A percentile compares a stretch with the other conserved stretches of the same genome.
Evolutionary conservation across 495 filamentous ascomycete species (phyloP).

Genomic region (Clavariopsis aquatica): DNA sequence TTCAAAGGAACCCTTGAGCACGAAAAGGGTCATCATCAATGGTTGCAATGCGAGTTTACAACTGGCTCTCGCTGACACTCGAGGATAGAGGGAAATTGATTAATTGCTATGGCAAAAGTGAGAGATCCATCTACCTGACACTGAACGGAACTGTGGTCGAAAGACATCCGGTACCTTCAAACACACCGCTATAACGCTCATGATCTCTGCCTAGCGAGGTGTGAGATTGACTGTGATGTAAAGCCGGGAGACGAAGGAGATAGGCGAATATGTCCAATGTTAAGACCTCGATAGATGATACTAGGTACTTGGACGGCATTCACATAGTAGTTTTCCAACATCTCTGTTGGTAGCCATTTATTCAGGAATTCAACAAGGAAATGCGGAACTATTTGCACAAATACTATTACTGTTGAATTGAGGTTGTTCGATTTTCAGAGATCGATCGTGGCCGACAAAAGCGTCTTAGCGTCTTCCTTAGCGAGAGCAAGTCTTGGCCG

Average conservation of each 20-base stretch:
- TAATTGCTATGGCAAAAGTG: not conserved
- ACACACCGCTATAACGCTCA: not conserved
- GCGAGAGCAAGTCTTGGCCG: slow-evolving; percentile 2
- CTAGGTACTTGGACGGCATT: not conserved
- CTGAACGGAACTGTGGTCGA: not conserved
- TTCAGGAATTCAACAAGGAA: too few species aligned
- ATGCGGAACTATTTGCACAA: too few species aligned
- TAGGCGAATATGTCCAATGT: not conserved
- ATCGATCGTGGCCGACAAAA: not conserved
- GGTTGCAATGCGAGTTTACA: too few species aligned
- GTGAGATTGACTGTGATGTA: not conserved
- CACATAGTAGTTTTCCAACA: too few species aligned
- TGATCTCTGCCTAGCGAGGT: not conserved
- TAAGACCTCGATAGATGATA: not conserved
- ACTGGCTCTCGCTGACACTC: slow-evolving; percentile 14
- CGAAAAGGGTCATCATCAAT: too few species aligned
- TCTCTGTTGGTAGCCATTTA: too few species aligned
- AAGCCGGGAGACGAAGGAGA: not conserved
- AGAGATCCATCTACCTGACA: slow-evolving; percentile 8
- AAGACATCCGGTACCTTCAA: not conserved
- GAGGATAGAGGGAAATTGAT: not conserved
- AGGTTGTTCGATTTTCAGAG: too few species aligned
- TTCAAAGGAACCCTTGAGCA: too few species aligned
- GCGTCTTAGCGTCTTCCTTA: not conserved
- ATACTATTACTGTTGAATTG: too few species aligned